Percentiles rank a stretch among this genome's conserved stretches.
These are phyloP conservation scores for Schwanniomyces pseudopolymorphus DNA, from an alignment of 805 yeast genomes.

Conservation along the genomic window DNA sequence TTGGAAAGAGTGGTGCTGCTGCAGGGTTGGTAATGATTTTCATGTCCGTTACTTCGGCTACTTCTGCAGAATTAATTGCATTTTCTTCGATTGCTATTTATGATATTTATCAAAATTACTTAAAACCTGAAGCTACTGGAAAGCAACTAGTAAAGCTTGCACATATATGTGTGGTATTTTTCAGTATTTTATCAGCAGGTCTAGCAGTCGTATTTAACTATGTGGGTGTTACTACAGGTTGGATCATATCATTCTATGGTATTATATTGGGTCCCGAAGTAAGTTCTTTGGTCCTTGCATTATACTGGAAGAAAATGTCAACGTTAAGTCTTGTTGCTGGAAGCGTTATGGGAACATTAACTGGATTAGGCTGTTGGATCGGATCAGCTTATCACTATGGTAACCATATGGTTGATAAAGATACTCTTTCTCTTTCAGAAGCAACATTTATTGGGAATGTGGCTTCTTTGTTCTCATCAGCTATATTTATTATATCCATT, in stretches of 20 bases:
- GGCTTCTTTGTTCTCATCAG: constrained; percentile 37
- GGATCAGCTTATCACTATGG: constrained; percentile 31
- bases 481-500: constrained; percentile 26
- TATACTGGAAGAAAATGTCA: constrained; percentile 33
- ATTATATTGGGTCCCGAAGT: constrained; percentile 26
- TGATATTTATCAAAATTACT: constrained; percentile 25
- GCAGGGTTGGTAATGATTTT: constrained; percentile 32
- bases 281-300: constrained; percentile 20
- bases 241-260: constrained; percentile 34
- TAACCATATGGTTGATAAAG: constrained; percentile 13
- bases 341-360: constrained; percentile 32
- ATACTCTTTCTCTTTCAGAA: constrained; percentile 24
- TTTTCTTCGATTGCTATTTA: constrained; percentile 32
- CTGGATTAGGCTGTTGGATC: constrained; percentile 39
- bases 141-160: constrained; percentile 22
- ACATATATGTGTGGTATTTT: constrained; percentile 17
- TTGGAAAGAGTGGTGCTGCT: constrained; percentile 28
- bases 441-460: constrained; percentile 44
- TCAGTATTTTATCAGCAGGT: constrained; percentile 14
- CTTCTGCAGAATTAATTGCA: constrained; percentile 43
- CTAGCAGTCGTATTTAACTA: constrained; percentile 11
- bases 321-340: constrained; percentile 38
- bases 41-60: constrained; percentile 41
- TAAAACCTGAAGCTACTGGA: constrained; percentile 21
- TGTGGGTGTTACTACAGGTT: constrained; percentile 27